Evolutionary conservation across 768 basidiomycete species (phyloP).

Genomic region (Pleurotus citrinopileatus): DNA sequence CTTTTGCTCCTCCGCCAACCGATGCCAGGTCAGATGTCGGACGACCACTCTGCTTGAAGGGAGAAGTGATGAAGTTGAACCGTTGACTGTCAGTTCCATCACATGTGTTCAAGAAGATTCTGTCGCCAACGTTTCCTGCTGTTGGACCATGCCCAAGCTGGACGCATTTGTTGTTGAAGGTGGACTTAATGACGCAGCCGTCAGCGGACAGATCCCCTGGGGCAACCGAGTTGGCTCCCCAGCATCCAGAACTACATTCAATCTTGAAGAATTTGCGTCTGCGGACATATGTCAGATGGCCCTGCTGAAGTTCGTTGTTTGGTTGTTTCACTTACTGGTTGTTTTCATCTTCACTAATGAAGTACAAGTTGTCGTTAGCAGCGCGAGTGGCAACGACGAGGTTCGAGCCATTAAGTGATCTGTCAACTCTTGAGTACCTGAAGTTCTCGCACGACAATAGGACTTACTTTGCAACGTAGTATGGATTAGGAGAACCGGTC

Average conservation of each 20-base stretch:
- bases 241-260: not conserved
- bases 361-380: constrained; percentile 3
- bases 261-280: not conserved
- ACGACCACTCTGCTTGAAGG: not conserved
- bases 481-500: constrained; percentile 1
- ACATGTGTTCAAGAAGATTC: constrained; percentile 2
- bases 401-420: constrained; percentile 5
- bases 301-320: too few relatives aligned
- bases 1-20: not conserved
- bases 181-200: constrained; percentile 1
- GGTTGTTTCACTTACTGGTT: not conserved
- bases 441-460: not conserved
- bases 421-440: not conserved
- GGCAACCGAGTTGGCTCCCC: not conserved
- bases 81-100: constrained; percentile 1
- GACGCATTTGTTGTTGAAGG: not conserved
- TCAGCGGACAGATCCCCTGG: not conserved
- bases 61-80: not conserved
- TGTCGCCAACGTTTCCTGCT: not conserved
- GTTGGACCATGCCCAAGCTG: not conserved
- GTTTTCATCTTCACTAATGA: not conserved
- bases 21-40: not conserved
- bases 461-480: constrained; percentile 5
- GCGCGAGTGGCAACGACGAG: constrained; percentile 2
- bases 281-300: too few relatives aligned